These are phyloP conservation scores for Pneumocystis wakefieldiae DNA, from an alignment of 1,139 yeast species.

Conservation along the genomic window DNA sequence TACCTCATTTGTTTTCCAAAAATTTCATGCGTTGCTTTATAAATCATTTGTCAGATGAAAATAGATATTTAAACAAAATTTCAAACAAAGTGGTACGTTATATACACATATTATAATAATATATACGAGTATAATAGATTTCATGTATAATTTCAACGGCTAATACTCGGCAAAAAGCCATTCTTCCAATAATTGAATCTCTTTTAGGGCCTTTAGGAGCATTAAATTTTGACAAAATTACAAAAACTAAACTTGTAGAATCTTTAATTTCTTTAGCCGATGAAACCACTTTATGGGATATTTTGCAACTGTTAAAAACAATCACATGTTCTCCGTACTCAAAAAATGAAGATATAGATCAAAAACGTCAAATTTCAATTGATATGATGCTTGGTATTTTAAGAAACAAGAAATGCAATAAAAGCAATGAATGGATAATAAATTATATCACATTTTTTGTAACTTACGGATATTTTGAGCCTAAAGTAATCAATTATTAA, in stretches of 20 bases:
- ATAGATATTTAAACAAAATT: conserved; percentile 51
- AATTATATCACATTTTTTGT: neutral
- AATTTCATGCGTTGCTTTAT: conserved; percentile 62
- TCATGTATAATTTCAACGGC: conserved; percentile 30
- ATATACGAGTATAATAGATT: conserved; percentile 24
- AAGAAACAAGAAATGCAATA: neutral
- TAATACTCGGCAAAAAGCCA: conserved; percentile 29
- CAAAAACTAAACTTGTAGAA: conserved; percentile 57
- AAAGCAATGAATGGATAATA: neutral
- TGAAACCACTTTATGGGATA: conserved; percentile 23
- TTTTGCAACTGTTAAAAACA: conserved; percentile 22
- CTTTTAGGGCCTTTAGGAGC: conserved; percentile 43
- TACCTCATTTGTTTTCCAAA: conserved; percentile 41
- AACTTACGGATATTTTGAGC: neutral
- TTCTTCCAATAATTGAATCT: conserved; percentile 35
- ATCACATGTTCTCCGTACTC: conserved; percentile 19
- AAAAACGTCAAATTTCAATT: conserved; percentile 56
- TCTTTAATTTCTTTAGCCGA: conserved; percentile 25
- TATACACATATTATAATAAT: neutral
- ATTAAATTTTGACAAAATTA: conserved; percentile 59
- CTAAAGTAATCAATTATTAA: neutral
- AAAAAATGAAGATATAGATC: conserved; percentile 29
- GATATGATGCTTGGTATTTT: conserved; percentile 40
- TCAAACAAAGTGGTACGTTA: conserved; percentile 28
- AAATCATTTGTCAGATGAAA: conserved; percentile 57